These are phyloP conservation scores for Sarcocystis neurona DNA, from an alignment of 169 alveolate species.

Conservation along the genomic window DNA sequence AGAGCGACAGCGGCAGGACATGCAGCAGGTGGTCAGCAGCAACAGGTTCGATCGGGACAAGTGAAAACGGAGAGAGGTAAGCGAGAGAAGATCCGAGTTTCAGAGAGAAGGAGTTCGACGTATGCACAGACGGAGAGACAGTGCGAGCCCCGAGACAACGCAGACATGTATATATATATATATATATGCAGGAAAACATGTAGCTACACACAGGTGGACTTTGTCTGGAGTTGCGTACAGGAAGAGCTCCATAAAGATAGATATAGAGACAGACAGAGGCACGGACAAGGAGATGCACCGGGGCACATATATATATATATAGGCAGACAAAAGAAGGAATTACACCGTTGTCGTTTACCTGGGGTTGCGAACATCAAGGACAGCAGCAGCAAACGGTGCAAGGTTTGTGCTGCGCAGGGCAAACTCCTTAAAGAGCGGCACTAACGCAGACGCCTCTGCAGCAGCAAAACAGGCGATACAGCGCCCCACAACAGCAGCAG, in stretches of 20 bases:
- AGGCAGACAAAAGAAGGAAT: neutral
- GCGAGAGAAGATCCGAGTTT: too few relatives aligned
- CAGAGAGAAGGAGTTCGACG: too few relatives aligned
- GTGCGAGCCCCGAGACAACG: too few relatives aligned
- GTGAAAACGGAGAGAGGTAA: too few relatives aligned
- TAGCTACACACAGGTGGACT: too few relatives aligned
- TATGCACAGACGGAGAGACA: too few relatives aligned
- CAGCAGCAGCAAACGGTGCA: neutral
- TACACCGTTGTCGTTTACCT: neutral
- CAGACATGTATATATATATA: too few relatives aligned
- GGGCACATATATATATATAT: neutral
- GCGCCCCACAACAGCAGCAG: too few relatives aligned
- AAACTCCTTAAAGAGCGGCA: neutral
- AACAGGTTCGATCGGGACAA: neutral
- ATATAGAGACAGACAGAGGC: neutral
- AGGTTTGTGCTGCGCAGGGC: neutral
- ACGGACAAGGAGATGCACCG: neutral
- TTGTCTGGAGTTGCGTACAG: too few relatives aligned
- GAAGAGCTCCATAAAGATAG: neutral
- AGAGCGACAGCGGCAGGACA: neutral
- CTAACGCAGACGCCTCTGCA: constrained; percentile 5
- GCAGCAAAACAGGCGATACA: too few relatives aligned
- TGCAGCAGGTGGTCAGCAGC: neutral
- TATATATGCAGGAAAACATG: too few relatives aligned
- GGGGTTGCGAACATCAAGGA: constrained; percentile 6